These are phyloP conservation scores for Annulohypoxylon truncatum DNA, from an alignment of 2,329 filamentous ascomycete genomes.

Conservation along the genomic window DNA sequence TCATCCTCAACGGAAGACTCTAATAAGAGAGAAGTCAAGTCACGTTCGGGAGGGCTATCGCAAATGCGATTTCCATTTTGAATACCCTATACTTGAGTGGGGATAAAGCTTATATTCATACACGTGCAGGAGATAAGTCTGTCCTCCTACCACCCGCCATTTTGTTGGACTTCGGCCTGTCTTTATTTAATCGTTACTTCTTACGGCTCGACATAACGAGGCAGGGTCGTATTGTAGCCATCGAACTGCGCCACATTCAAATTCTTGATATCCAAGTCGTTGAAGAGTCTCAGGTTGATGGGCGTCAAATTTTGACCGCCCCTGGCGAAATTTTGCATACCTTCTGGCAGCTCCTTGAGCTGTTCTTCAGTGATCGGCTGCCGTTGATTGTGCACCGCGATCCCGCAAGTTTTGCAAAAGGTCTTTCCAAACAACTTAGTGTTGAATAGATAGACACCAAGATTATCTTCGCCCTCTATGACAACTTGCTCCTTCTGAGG, in stretches of 20 bases:
- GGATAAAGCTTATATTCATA: background rate
- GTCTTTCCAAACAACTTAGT: slow-evolving; percentile 52
- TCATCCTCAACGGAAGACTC: no score
- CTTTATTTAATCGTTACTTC: background rate
- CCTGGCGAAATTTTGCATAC: slow-evolving; percentile 32
- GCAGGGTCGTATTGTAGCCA: slow-evolving; percentile 42
- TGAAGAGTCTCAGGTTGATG: slow-evolving; percentile 45
- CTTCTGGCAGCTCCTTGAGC: slow-evolving; percentile 50
- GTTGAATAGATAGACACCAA: slow-evolving; percentile 55
- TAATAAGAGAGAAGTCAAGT: background rate
- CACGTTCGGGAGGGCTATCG: background rate
- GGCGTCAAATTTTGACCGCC: slow-evolving; percentile 40
- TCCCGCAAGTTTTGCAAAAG: slow-evolving; percentile 63
- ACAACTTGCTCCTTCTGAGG: slow-evolving; percentile 54
- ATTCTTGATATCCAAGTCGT: slow-evolving; percentile 42
- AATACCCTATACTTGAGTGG: background rate
- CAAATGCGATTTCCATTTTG: background rate
- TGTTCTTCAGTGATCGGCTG: slow-evolving; percentile 52
- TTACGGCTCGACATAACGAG: slow-evolving; percentile 52
- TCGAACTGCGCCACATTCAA: slow-evolving; percentile 32
- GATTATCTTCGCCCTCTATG: slow-evolving; percentile 55
- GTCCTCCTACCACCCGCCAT: background rate
- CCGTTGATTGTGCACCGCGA: slow-evolving; percentile 54
- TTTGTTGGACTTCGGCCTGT: background rate
- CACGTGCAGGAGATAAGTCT: background rate